A percentile compares a stretch with the other conserved stretches of the same genome.
Conservation (phyloP, 1,139 yeast genomes). For the Wickerhamomyces sp. region DNA sequence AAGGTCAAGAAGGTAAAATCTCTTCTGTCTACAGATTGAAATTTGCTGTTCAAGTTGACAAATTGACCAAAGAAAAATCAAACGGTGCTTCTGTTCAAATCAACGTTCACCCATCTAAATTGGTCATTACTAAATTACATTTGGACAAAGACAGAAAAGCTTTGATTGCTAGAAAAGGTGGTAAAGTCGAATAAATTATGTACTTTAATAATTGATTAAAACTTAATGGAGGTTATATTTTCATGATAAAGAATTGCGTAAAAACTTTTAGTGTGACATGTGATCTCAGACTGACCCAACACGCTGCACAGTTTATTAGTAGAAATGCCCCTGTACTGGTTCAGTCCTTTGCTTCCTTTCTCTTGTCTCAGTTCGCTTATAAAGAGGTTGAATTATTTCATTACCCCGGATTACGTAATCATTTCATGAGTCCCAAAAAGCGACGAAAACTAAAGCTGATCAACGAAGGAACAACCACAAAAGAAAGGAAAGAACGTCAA, state of each 20-base stretch:
- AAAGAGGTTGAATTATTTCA: not conserved
- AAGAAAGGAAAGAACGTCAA: not conserved
- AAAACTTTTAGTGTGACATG: not conserved
- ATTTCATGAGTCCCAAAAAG: not conserved
- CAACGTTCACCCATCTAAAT: slow-evolving; percentile 98
- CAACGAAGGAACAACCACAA: not conserved
- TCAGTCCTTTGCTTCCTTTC: no score
- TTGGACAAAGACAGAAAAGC: slow-evolving; percentile 99
- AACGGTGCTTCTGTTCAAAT: slow-evolving; percentile 98
- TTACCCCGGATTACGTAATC: slow-evolving; percentile 1
- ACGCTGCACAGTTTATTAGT: no score
- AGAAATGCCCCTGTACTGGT: no score
- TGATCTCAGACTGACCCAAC: no score
- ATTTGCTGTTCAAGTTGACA: slow-evolving; percentile 94
- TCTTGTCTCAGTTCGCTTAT: no score
- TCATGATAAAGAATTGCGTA: not conserved
- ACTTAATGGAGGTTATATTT: not conserved
- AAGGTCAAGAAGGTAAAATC: slow-evolving; percentile 99
- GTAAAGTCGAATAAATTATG: slow-evolving; percentile 58
- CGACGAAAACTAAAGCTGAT: no score
- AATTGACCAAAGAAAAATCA: slow-evolving; percentile 96
- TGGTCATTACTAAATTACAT: slow-evolving; percentile 97
- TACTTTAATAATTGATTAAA: slow-evolving; percentile 8
- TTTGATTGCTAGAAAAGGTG: slow-evolving; percentile 92
- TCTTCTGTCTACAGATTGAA: slow-evolving; percentile 98